phyloP scores from a whole-genome alignment of 257 asterid genomes.

The Leptodermis oblonga region DNA sequence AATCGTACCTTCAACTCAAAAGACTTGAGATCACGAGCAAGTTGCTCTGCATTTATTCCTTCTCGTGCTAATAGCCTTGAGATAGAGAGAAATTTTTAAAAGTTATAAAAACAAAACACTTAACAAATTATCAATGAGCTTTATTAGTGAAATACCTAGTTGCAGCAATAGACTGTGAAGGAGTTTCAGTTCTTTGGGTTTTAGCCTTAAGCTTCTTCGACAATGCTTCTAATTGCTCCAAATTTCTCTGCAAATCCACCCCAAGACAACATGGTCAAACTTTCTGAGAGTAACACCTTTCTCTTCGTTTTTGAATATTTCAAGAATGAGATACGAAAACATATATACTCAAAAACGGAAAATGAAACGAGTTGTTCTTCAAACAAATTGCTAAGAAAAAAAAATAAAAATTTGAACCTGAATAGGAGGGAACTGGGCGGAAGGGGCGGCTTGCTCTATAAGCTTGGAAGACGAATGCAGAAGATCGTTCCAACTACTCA shows the following conservation, averaged over 20 bases:
- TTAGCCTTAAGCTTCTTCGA: conserved; percentile 91
- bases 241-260: conserved; percentile 58
- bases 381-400: not conserved
- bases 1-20: conserved; percentile 76
- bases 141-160: conserved; percentile 49
- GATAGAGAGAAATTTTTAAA: not conserved
- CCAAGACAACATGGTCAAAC: not conserved
- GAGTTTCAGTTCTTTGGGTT: conserved; percentile 88
- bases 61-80: conserved; percentile 86
- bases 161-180: conserved; percentile 92
- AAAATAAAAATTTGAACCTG: conserved; percentile 45
- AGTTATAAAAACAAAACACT: not conserved
- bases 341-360: conserved; percentile 1
- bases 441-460: conserved; percentile 97
- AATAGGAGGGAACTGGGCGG: conserved; percentile 94
- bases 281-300: not conserved
- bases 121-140: not conserved
- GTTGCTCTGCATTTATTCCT: conserved; percentile 95
- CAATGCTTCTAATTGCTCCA: conserved; percentile 93
- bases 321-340: not conserved
- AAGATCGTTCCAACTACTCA: conserved; percentile 94
- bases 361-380: not conserved
- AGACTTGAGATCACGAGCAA: conserved; percentile 97
- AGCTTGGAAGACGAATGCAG: conserved; percentile 97
- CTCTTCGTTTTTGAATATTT: not conserved